Evolutionary conservation across 1,284 basidiomycete species (phyloP), one percentile per base, ranked within the genome.

Genomic region (Fomitopsis schrenkii): DNA sequence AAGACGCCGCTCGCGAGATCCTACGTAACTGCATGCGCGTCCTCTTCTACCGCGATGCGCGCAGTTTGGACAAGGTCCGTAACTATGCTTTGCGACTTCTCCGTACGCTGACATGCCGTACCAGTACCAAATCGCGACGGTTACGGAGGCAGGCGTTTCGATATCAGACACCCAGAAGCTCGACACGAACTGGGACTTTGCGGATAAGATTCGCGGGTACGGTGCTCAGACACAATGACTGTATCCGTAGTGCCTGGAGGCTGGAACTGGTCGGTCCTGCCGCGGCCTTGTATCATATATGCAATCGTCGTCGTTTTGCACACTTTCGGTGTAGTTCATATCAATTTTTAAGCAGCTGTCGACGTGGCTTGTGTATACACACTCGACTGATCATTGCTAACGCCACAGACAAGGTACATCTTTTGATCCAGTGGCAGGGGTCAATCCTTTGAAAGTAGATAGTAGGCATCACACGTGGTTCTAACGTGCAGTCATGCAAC

Each of bases 41-140:
- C 12, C 81, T 99, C 58, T 99, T 91, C 80, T 99, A 99, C 79
- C 87, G 97, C 54, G 97, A 99, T 72, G 97, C 97, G 2, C 85
- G 97, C 70, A 95, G 92, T 80, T 79, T 97, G 75, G 94, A 99
- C 83, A 96, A 98, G 85, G 95, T 94, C 65, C 45, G 83, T 74
- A 8, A 8, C 30, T 44, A 2, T 17, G 28, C 19, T 14, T 19
- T n/a, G n/a, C 59, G 42, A 35, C 19, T 41, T 36, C 35, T 42
- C 22, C 44, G 19, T 46, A 30, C 14, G 22, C 42, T 35, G 48
- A 40, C 36, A 22, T 19, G 57, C n/a, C 40, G 42, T 38, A 22
- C 30, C 65, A 97, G 95, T 99, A 92, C 79, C 95, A 98, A 92
- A 86, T 98, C 63, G 96, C 95, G 8, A 94, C 85, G 1, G 87